Evolutionary conservation across 345 rosid species (phyloP), one percentile per base, ranked within the genome.

Genomic region (Linum trigynum): DNA sequence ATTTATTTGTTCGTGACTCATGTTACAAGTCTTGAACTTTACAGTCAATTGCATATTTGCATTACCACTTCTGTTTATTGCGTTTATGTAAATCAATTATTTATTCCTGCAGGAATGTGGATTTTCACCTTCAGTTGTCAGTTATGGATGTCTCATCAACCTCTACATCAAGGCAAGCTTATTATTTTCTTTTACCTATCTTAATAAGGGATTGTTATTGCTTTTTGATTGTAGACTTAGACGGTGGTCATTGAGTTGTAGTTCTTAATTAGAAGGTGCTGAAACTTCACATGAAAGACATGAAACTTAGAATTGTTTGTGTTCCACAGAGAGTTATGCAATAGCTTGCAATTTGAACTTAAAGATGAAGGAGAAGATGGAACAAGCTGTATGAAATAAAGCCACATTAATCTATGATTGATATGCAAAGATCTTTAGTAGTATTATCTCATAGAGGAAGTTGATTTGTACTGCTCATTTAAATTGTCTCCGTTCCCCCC

Each of bases 111-210:
- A 91, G 98, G 96, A 94, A 86, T 88, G 90, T 70, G 97, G 99
- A 71, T 85, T 88, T 78, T 65, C 83, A 57, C 97, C 95, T 67
- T 79, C 97, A 48, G 80, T 94, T 70, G 81, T 94, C 75, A 94
- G 86, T 64, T 90, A 84, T 78, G 99, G 99, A 42, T 88, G 99
- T 69, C 87, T 94, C 75, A 83, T 94, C 55, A 94, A 90, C 80
- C 87, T 90, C 60, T 88, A 82, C 70, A 76, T 76, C 5, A 94
- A 90, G 97, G 98, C 83, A 79, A 72, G 68, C 11, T 15, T 59
- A 57, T 56, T 39, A 56, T 67, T 42, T 5, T 2, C 45, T n/a
- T 57, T 62, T 39, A 2, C 38, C 8, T 7, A 2, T 39, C 39
- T 7, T 36, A 5, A 53, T 67, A 23, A 23, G 32, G 32, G 62